Conservation (phyloP, 2,329 filamentous ascomycete species). For the Clarireedia homoeocarpa region DNA sequence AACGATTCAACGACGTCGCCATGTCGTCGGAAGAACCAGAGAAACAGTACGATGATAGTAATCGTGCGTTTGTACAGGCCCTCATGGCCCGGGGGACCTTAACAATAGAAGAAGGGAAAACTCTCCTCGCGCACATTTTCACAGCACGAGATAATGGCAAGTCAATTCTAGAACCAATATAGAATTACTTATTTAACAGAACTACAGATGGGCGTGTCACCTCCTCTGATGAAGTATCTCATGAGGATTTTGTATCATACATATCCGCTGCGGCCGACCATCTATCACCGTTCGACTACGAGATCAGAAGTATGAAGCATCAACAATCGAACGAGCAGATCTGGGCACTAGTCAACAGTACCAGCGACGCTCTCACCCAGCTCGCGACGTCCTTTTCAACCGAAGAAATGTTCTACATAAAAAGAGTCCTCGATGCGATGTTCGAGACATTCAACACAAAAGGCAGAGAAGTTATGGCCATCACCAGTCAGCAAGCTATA, state of each 20-base stretch:
- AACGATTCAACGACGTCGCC: background rate
- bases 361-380: slow-evolving; percentile 77
- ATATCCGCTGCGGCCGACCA: slow-evolving; percentile 63
- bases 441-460: slow-evolving; percentile 82
- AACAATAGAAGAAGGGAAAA: slow-evolving; percentile 65
- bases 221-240: slow-evolving; percentile 55
- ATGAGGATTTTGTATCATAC: slow-evolving; percentile 60
- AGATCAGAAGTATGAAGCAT: slow-evolving; percentile 69
- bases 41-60: slow-evolving; percentile 43
- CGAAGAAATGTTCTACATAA: slow-evolving; percentile 85
- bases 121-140: slow-evolving; percentile 69
- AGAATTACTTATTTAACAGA: background rate
- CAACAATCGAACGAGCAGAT: slow-evolving; percentile 60
- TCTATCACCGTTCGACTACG: slow-evolving; percentile 75
- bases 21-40: background rate
- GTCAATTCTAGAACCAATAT: background rate
- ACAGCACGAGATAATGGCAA: slow-evolving; percentile 35
- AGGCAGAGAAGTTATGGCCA: slow-evolving; percentile 73
- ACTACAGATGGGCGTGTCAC: slow-evolving; percentile 37
- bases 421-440: slow-evolving; percentile 81
- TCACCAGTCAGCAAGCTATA: slow-evolving; percentile 71
- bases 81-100: slow-evolving; percentile 73
- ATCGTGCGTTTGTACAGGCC: slow-evolving; percentile 86
- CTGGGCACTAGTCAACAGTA: slow-evolving; percentile 81
- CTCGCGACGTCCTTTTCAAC: slow-evolving; percentile 72